Conservation (phyloP, 2,329 filamentous ascomycete species). For the Parastagonospora nodorum region DNA sequence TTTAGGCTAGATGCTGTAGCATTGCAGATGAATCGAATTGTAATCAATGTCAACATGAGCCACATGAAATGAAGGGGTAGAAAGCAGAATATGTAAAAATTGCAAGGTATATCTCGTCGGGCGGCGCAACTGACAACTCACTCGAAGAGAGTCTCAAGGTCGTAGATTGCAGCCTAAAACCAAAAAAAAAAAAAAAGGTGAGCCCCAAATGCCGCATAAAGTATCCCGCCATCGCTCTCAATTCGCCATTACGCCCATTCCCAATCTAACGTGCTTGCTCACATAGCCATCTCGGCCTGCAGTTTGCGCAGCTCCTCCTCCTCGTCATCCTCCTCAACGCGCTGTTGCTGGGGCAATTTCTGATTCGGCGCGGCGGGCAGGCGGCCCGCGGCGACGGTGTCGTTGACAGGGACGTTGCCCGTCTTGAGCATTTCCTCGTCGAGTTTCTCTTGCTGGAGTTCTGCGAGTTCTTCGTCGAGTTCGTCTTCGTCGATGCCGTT, state of each 20-base stretch:
- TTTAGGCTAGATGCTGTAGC: too few relatives aligned
- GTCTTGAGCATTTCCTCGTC: constrained; percentile 94
- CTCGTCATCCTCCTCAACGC: constrained; percentile 82
- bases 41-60: too few relatives aligned
- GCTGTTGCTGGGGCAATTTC: constrained; percentile 51
- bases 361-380: constrained; percentile 75
- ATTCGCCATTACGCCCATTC: background rate
- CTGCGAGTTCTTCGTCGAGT: constrained; percentile 81
- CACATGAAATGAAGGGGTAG: background rate
- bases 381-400: constrained; percentile 67
- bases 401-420: constrained; percentile 79
- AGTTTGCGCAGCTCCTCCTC: constrained; percentile 92
- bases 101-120: constrained; percentile 1
- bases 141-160: background rate
- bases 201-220: background rate
- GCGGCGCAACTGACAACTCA: background rate
- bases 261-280: background rate
- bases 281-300: constrained; percentile 98
- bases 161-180: constrained; percentile 1
- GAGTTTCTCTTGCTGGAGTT: constrained; percentile 87
- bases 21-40: too few relatives aligned
- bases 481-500: constrained; percentile 83
- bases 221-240: background rate
- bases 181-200: background rate
- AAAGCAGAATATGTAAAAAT: background rate